Evolutionary conservation across 2,329 filamentous ascomycete genomes (phyloP).

Genomic region (Ophiobolus disseminans): DNA sequence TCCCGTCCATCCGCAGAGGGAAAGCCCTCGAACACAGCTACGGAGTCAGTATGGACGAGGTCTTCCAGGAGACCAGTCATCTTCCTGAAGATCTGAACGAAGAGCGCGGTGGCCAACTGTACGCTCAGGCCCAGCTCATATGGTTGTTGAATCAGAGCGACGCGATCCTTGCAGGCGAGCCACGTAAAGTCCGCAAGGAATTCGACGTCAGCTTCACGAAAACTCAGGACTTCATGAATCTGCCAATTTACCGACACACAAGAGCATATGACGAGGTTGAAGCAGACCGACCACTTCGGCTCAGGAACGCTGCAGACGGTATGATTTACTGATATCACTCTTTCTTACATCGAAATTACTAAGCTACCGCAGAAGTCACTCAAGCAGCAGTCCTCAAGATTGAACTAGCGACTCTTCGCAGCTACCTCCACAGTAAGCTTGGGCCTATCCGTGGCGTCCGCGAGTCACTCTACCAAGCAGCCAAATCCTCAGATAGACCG

Average conservation of each 20-base stretch:
- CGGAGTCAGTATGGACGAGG: constrained; percentile 16
- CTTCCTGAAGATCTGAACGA: constrained; percentile 3
- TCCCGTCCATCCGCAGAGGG: constrained; percentile 15
- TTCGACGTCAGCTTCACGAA: constrained; percentile 12
- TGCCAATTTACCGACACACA: background rate
- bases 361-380: background rate
- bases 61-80: constrained; percentile 12
- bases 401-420: background rate
- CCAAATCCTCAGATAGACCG: constrained; percentile 6
- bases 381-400: background rate
- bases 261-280: background rate
- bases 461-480: constrained; percentile 2
- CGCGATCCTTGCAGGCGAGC: constrained; percentile 11
- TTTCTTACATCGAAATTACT: background rate
- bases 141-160: constrained; percentile 28
- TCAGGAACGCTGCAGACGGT: background rate
- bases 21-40: constrained; percentile 21
- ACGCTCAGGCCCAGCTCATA: constrained; percentile 16
- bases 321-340: background rate
- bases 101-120: background rate
- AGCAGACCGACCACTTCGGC: background rate
- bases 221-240: background rate
- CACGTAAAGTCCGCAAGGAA: constrained; percentile 1
- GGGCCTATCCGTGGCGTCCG: constrained; percentile 21
- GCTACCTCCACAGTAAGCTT: background rate